phyloP scores from a whole-genome alignment of 129 eudicot species.

The Flaveria trinervia region DNA sequence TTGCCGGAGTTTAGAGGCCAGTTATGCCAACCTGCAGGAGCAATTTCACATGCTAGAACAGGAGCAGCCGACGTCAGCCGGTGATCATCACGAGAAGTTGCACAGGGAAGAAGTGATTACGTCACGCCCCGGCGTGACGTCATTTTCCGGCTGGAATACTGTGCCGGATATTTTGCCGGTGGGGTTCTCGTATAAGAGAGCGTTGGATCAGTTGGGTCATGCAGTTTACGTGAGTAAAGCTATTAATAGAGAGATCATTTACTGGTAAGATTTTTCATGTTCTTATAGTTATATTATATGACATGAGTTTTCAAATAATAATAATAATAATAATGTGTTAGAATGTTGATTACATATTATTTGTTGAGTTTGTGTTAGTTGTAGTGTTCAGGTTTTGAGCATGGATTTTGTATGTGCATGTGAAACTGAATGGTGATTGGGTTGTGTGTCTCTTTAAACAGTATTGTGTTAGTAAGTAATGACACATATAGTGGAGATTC shows the following conservation, averaged over 20 bases:
- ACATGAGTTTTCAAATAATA: too few relatives aligned
- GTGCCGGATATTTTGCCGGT: conserved; percentile 42
- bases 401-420: too few relatives aligned
- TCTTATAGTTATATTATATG: too few relatives aligned
- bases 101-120: conserved; percentile 19
- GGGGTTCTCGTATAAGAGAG: conserved; percentile 60
- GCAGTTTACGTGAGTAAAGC: conserved; percentile 65
- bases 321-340: too few relatives aligned
- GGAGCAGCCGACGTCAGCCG: conserved; percentile 27
- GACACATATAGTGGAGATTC: too few relatives aligned
- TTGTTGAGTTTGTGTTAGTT: too few relatives aligned
- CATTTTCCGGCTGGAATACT: conserved; percentile 32
- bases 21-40: conserved; percentile 56
- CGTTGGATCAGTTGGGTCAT: conserved; percentile 75
- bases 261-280: conserved; percentile 40
- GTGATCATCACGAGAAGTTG: background rate
- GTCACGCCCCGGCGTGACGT: conserved; percentile 34
- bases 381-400: too few relatives aligned
- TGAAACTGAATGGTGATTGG: too few relatives aligned
- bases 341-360: too few relatives aligned
- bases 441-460: too few relatives aligned
- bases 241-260: conserved; percentile 56
- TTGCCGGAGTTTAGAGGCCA: conserved; percentile 63
- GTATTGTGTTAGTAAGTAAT: too few relatives aligned
- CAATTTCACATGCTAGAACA: conserved; percentile 46